phyloP scores from a whole-genome alignment of 2,329 filamentous ascomycete genomes.

The Rhinocladiella mackenziei region DNA sequence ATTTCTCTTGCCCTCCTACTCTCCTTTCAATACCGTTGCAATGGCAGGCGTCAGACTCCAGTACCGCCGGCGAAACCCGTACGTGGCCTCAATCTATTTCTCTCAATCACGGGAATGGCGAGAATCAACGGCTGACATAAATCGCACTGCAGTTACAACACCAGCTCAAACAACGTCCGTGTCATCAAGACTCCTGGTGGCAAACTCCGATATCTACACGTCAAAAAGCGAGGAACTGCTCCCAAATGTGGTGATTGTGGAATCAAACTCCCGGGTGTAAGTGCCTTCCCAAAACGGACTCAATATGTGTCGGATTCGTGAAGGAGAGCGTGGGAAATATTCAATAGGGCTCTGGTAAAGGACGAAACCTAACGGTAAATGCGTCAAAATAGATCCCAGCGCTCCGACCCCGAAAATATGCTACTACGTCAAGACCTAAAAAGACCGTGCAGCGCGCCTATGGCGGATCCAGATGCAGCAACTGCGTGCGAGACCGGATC shows the following conservation, averaged over 20 bases:
- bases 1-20: constrained; percentile 10
- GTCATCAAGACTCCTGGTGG: constrained; percentile 95
- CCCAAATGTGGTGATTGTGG: constrained; percentile 99
- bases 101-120: too few relatives aligned
- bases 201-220: constrained; percentile 92
- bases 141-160: constrained; percentile 75
- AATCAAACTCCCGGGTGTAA: constrained; percentile 94
- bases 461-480: constrained; percentile 95
- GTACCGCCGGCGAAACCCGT: constrained; percentile 77
- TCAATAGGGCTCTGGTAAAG: too few relatives aligned
- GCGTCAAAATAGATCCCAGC: constrained; percentile 90
- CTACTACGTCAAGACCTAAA: constrained; percentile 94
- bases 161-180: constrained; percentile 92
- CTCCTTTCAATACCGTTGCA: constrained; percentile 26
- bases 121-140: too few relatives aligned
- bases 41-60: constrained; percentile 30
- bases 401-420: constrained; percentile 96
- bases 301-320: not conserved
- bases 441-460: constrained; percentile 99
- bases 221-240: constrained; percentile 98
- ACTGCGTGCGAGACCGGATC: constrained; percentile 97
- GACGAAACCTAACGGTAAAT: too few relatives aligned
- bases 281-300: constrained; percentile 43
- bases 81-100: constrained; percentile 46
- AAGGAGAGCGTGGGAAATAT: not conserved